Conservation (phyloP, 2,329 filamentous ascomycete species). For the Leptographium radiaticola region DNA sequence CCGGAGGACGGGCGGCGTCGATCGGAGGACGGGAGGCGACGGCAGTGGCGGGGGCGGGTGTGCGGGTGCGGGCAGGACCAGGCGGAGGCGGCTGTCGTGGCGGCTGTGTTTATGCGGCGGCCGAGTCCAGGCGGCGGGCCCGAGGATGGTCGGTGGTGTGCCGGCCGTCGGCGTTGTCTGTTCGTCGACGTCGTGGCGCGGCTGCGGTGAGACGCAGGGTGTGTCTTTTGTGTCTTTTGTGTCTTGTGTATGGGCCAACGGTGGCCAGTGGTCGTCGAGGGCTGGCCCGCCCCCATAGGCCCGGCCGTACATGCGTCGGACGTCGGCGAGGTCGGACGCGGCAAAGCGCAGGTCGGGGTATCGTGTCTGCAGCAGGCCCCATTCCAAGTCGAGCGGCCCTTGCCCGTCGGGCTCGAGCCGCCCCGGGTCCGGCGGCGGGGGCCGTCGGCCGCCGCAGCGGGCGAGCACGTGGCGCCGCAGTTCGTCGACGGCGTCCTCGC, state of each 20-base stretch:
- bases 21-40: not conserved
- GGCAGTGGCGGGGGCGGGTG: not conserved
- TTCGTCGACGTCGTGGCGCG: not conserved
- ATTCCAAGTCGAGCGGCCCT: no score
- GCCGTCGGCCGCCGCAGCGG: conserved; percentile 32
- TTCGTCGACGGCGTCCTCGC: conserved; percentile 51
- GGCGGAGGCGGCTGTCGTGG: not conserved
- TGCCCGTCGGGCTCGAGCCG: no score
- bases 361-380: conserved; percentile 35
- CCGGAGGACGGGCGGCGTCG: conserved; percentile 20
- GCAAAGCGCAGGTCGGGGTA: conserved; percentile 40
- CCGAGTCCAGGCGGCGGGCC: no score
- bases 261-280: conserved; percentile 10
- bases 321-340: conserved; percentile 35
- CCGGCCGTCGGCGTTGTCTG: not conserved
- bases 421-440: conserved; percentile 16
- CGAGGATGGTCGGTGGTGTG: not conserved
- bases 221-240: not conserved
- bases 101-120: no score
- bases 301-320: conserved; percentile 42
- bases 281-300: conserved; percentile 37
- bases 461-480: conserved; percentile 45
- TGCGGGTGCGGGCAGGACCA: not conserved
- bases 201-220: no score
- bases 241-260: not conserved